These are phyloP conservation scores for Saccharomycopsis synnaedendra DNA, from an alignment of 805 yeast genomes.

Conservation along the genomic window DNA sequence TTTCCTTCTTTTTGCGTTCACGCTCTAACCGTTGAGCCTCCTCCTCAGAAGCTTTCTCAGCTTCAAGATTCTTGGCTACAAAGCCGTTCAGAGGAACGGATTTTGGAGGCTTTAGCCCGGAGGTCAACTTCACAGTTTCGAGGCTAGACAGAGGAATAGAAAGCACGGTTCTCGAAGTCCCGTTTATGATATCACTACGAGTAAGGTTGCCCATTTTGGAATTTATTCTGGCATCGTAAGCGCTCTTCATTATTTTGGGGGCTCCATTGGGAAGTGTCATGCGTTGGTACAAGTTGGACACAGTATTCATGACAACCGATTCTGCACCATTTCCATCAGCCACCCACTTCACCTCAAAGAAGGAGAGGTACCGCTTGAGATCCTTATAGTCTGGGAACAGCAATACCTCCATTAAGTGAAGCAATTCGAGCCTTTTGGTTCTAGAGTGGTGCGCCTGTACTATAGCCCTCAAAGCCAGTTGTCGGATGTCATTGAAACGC, in stretches of 20 bases:
- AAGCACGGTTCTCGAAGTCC: slow-evolving; percentile 22
- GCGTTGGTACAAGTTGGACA: not conserved
- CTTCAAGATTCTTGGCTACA: not conserved
- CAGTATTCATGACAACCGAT: slow-evolving; percentile 29
- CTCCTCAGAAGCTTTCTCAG: not conserved
- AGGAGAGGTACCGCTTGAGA: slow-evolving; percentile 42
- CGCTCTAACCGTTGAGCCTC: not conserved
- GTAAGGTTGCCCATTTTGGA: slow-evolving; percentile 23
- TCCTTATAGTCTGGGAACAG: slow-evolving; percentile 58
- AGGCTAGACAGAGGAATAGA: not conserved
- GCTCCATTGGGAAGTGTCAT: slow-evolving; percentile 9
- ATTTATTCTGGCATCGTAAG: slow-evolving; percentile 33
- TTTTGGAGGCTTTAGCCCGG: too few relatives aligned
- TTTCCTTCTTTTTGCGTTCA: not conserved
- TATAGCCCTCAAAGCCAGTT: slow-evolving; percentile 60
- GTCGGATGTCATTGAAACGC: slow-evolving; percentile 69
- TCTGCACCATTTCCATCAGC: slow-evolving; percentile 24
- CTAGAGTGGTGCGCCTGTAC: slow-evolving; percentile 56
- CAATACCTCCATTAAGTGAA: slow-evolving; percentile 35
- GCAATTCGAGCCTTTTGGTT: slow-evolving; percentile 51
- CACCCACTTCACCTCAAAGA: slow-evolving; percentile 45
- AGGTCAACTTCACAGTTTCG: too few relatives aligned
- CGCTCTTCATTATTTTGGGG: slow-evolving; percentile 34
- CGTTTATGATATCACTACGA: slow-evolving; percentile 28
- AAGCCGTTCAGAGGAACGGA: too few relatives aligned